Base-by-base conservation (phyloP, 2,329 filamentous ascomycete genomes). In the Aspergillus arachidicola region DNA sequence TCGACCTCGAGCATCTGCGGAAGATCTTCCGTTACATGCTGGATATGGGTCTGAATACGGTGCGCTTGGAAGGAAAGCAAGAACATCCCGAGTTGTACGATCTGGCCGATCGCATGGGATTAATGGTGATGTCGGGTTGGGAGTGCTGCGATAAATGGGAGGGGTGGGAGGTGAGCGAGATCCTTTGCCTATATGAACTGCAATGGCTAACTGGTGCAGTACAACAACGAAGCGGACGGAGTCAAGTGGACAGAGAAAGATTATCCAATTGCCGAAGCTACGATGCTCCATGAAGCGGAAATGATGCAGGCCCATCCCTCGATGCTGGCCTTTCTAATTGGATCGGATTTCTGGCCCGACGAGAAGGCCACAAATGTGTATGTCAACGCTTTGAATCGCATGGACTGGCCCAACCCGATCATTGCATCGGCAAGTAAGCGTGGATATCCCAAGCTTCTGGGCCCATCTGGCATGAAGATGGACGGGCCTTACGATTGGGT, bases 71-170 rank as follows among this genome's bases (percentile, higher is more conserved):
- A 70, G 87, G 87, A 2, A 89, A 89, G 65, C 84, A 87, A 70
- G 87, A 89, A 68, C 87, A 89, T 9, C 84, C 86, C 0, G 82
- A 85, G 65, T 75, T 90, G 0, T 90, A 89, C 68, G 79, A 85
- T 0, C 76, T 88, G 2, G 85, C 87, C 1, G 86, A 89, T 68
- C 77, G 80, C 3, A 76, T 88, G 68, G 87, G 87, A 0, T 69
- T 89, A 41, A 88, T 90, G 86, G 73, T 89, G 0, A 77, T 90
- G 43, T 78, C 86, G 0, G 87, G 87, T 0, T 90, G 87, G 86
- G 87, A 89, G 64, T 90, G 87, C 72, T 90, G 87, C 71, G 85
- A 89, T 67, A 89, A 89, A 71, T 90, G 87, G 87, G 87, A 90
- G 69, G 84, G 83, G 0, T 90, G 86, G 86, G 72, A 70, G 19